Base-by-base conservation (phyloP, 2,329 filamentous ascomycete species). In the Microcyclospora pomicola region DNA sequence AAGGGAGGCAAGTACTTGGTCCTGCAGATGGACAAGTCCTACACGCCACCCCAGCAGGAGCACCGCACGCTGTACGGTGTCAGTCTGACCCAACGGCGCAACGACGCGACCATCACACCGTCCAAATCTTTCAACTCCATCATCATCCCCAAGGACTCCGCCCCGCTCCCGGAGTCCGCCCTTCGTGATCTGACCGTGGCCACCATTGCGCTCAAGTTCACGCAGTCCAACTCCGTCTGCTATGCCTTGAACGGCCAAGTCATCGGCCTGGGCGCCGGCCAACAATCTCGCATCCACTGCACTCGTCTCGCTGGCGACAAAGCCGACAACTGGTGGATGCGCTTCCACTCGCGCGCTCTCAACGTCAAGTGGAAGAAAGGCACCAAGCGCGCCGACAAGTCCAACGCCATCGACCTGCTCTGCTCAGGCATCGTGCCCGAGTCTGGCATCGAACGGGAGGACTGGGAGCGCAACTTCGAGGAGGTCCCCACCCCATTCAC, bases 271-370 rank as follows among this genome's bases (percentile, higher is more conserved):
- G 91, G 91, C 48, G 91, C 91, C 39, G 91, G 91, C 43, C 91
- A 98, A 65, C 91, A 98, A 67, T 93, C 84, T 44, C 82, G 91
- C 51, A 98, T 98, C 52, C 91, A 98, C 73, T 98, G 91, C 75
- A 98, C 91, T 31, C 81, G 91, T 49, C 76, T 98, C 36, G 91
- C 91, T 9, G 91, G 91, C 43, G 88, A 96, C 70, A 98, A 98
- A 72, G 85, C 87, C 35, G 91, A 98, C 65, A 95, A 93, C 72
- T 96, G 88, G 88, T 98, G 88, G 91, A 82, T 98, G 72, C 82
- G 91, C 55, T 96, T 96, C 77, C 83, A 95, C 69, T 80, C 84
- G 51, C 80, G 84, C 37, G 83, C 91, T 10, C 72, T 96, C 35
- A 72, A 69, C 56, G 80, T 98, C 60, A 83, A 88, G 69, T 98